Evolutionary conservation across 1,139 yeast species (phyloP), one percentile per base, ranked within the genome.

Genomic region (Wickerhamomyces sp.): DNA sequence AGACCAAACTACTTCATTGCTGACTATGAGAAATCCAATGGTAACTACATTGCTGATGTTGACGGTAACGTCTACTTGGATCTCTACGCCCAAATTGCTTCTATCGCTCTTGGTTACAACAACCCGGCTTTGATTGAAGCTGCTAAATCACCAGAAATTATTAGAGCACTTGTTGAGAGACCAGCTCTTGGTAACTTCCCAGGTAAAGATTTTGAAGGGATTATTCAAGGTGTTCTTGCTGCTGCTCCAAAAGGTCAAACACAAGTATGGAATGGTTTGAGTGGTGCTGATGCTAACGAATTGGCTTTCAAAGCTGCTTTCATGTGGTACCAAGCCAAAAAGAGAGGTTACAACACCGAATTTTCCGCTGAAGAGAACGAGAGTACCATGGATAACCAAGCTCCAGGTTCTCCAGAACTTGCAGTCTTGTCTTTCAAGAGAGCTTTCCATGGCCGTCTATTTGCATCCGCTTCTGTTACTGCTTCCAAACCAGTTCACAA

Each of bases 151-250:
- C 73, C 72, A 25, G 80, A 75, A 54, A 79, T 79, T 86, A 70
- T 75, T 38, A 70, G 71, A 51, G 81, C 88, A 6, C 57, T 80
- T 39, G 74, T 78, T 37, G 80, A 80, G 58, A 71, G 89, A 58
- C 88, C 88, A 8, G 88, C 89, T 3, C 62, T 78, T 49, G 88
- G 85, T 34, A 78, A 82, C 53, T 81, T 80, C 62, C 88, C 89
- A 22, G 72, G 80, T 16, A 64, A 67, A 23, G 79, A 79, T 52
- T 56, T 67, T 35, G 58, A 61, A 41, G 58, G 66, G 15, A 71
- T 78, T 31, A 60, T 80, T 50, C 59, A 65, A 39, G 70, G 75
- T 20, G 73, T 85, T 22, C 64, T 81, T 35, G 65, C 75, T 47
- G 83, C 78, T 38, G 87, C 88, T 25, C 89, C 88, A 44, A 71